A percentile compares a stretch with the other conserved stretches of the same genome.
Conservation (phyloP, 2,329 filamentous ascomycete genomes). For the Pseudocercospora cruenta region DNA sequence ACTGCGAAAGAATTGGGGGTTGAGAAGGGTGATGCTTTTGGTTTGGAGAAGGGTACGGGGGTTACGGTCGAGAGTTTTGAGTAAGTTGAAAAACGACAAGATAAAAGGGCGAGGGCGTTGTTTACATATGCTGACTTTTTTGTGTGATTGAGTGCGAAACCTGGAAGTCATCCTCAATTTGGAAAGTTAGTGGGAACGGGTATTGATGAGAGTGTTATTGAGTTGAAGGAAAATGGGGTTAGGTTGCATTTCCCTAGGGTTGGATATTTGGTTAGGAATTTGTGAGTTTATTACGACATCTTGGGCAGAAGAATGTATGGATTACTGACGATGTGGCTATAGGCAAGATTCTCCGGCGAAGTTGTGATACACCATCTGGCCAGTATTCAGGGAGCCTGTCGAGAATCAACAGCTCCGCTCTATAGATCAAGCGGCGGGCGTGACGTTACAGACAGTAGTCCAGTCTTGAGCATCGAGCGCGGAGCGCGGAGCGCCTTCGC, state of each 20-base stretch:
- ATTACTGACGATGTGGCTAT: background rate
- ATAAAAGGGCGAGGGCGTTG: too few species aligned
- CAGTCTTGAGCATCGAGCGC: too few species aligned
- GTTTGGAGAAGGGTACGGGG: constrained; percentile 25
- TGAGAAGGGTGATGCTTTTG: constrained; percentile 27
- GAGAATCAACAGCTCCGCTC: too few species aligned
- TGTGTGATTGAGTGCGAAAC: constrained; percentile 27
- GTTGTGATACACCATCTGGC: background rate
- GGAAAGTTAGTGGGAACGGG: constrained; percentile 35
- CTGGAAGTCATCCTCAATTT: constrained; percentile 34
- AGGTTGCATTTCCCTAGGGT: constrained; percentile 43
- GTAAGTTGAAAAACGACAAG: constrained; percentile 30
- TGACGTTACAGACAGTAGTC: too few species aligned
- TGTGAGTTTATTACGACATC: too few species aligned
- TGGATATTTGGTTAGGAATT: background rate
- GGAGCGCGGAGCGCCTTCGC: too few species aligned
- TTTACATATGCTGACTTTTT: too few species aligned
- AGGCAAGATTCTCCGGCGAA: constrained; percentile 8
- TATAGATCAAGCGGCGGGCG: too few species aligned
- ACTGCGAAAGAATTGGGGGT: constrained; percentile 24
- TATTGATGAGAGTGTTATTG: constrained; percentile 34
- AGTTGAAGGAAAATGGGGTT: constrained; percentile 31
- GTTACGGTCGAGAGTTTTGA: constrained; percentile 36
- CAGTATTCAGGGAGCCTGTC: too few species aligned
- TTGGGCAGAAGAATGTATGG: background rate